A percentile compares a stretch with the other conserved stretches of the same genome.
Evolutionary conservation across 140 eudicot species (phyloP).

Genomic region (Cichorium intybus): DNA sequence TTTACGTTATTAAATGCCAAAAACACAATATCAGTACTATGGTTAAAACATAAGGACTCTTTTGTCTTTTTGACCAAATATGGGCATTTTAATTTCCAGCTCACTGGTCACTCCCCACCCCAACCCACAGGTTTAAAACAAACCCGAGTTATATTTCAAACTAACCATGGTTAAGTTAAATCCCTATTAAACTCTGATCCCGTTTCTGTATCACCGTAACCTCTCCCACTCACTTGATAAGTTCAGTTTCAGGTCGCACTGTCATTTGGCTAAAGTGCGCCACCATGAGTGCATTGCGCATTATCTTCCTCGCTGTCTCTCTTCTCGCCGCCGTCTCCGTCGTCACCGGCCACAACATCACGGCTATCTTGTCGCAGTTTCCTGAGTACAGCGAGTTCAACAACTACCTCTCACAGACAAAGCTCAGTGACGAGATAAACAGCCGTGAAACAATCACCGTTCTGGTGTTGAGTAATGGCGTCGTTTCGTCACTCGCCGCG

Average conservation of each 20-base stretch:
- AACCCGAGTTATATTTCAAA: slow-evolving; percentile 21
- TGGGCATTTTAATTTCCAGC: slow-evolving; percentile 25
- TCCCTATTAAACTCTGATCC: slow-evolving; percentile 25
- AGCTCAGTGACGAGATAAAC: slow-evolving; percentile 86
- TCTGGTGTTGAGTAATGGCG: slow-evolving; percentile 57
- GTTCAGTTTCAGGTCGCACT: slow-evolving; percentile 20
- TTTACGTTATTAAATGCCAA: slow-evolving; percentile 21
- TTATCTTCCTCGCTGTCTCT: slow-evolving; percentile 31
- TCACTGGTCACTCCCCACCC: neutral
- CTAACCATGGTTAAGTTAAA: slow-evolving; percentile 29
- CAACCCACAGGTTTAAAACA: slow-evolving; percentile 14
- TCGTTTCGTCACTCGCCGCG: slow-evolving; percentile 51
- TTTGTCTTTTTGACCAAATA: slow-evolving; percentile 37
- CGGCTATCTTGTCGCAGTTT: slow-evolving; percentile 44
- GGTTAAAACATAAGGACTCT: slow-evolving; percentile 19
- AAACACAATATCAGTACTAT: slow-evolving; percentile 11
- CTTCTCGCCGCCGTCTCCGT: slow-evolving; percentile 27
- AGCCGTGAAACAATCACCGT: slow-evolving; percentile 72
- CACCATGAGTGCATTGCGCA: slow-evolving; percentile 35
- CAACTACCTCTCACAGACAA: slow-evolving; percentile 56
- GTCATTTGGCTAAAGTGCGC: slow-evolving; percentile 25
- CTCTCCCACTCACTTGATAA: slow-evolving; percentile 1
- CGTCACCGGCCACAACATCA: slow-evolving; percentile 58
- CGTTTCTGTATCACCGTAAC: neutral
- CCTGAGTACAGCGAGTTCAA: slow-evolving; percentile 76